These are phyloP conservation scores for Gynandropsis gynandra DNA, from an alignment of 345 rosid species.

Conservation along the genomic window DNA sequence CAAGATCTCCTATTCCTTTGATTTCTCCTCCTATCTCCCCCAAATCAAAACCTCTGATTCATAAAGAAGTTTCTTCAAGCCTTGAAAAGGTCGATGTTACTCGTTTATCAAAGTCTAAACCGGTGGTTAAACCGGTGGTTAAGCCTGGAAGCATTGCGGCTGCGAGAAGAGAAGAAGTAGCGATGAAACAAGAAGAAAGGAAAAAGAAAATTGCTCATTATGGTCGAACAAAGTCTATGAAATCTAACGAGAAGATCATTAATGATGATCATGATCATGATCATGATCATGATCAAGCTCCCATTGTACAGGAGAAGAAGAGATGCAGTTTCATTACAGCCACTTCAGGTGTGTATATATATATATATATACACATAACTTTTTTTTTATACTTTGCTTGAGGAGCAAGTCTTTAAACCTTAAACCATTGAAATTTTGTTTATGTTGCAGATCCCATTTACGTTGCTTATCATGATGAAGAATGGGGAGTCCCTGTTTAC, in stretches of 20 bases:
- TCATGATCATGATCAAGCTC: background rate
- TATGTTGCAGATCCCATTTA: slow-evolving; percentile 48
- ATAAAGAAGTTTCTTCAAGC: slow-evolving; percentile 30
- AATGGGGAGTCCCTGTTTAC: slow-evolving; percentile 81
- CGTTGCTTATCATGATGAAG: slow-evolving; percentile 67
- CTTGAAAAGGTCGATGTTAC: slow-evolving; percentile 25
- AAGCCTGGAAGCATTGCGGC: slow-evolving; percentile 70
- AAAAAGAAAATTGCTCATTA: slow-evolving; percentile 57
- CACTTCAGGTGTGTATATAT: slow-evolving; percentile 49
- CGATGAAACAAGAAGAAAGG: slow-evolving; percentile 53
- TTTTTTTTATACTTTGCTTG: slow-evolving; percentile 3
- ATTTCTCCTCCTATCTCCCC: slow-evolving; percentile 59
- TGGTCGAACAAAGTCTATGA: slow-evolving; percentile 49
- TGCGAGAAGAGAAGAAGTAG: slow-evolving; percentile 57
- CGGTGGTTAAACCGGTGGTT: slow-evolving; percentile 18
- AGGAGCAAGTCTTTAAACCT: slow-evolving; percentile 19
- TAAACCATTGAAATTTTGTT: background rate
- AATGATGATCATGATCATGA: slow-evolving; percentile 28
- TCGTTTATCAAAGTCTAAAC: slow-evolving; percentile 18
- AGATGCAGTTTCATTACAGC: slow-evolving; percentile 65
- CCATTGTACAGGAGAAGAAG: slow-evolving; percentile 29
- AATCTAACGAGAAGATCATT: slow-evolving; percentile 22
- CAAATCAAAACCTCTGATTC: slow-evolving; percentile 33
- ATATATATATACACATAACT: too few relatives aligned
- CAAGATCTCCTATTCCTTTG: slow-evolving; percentile 15